Base-by-base conservation (phyloP, 331 rosid genomes). In the Ulmus americana region DNA sequence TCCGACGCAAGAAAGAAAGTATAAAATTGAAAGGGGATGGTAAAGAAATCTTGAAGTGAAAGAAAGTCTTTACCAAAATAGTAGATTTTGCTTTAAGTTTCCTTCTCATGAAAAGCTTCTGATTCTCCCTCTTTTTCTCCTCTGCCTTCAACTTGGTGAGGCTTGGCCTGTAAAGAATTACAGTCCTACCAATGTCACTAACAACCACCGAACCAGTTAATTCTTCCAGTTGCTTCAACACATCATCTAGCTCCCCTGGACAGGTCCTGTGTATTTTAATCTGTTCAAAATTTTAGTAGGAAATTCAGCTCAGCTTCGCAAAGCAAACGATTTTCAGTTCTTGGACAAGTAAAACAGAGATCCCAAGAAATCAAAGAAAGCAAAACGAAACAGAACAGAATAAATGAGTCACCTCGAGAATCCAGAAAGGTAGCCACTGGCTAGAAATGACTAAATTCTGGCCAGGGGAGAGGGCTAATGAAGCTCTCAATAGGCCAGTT, bases 151-250 rank as follows among this genome's bases (percentile, higher is more conserved):
- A 47, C 82, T 86, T 88, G 66, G 90, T 55, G 64, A 85, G 77
- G 77, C 98, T 92, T 35, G 98, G 98, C 77, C 85, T 69, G 71
- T 85, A 92, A 60, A 92, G 66, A 46, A 86, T 85, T 59, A 86
- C 69, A 13, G 96, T 89, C 74, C 96, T 78, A 50, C 98, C 98
- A 64, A 92, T 88, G 70, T 74, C 77, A 54, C 88, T 77, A 40
- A 86, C 85, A 42, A 84, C 80, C 72, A 86, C 95, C 0, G 91
- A 86, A 59, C 88, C 81, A 11, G 91, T 86, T 72, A 79, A 63
- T 75, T 83, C 84, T 83, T 83, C 95, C 78, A 88, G 64, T 69
- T 76, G 89, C 82, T 70, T 80, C 59, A 86, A 84, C 46, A 61
- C 83, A 71, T 88, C 95, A 6, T 81, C 95, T 52, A 86, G 76